Conservation (phyloP, 1,284 basidiomycete species). For the Xanthoconium separans region DNA sequence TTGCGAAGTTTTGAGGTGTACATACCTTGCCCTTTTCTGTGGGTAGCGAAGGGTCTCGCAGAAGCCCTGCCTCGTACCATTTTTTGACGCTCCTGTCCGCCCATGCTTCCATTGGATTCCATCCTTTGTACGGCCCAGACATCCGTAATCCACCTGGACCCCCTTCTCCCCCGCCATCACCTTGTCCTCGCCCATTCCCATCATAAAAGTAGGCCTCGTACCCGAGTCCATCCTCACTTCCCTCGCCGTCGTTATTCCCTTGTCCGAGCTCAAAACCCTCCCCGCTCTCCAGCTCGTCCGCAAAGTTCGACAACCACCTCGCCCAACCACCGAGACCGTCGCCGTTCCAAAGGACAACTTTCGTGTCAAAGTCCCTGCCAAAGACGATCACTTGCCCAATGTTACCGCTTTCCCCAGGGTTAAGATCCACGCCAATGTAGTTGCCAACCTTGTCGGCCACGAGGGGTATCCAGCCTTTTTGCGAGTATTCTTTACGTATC, state of each 20-base stretch:
- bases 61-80: slow-evolving; percentile 79
- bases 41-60: slow-evolving; percentile 45
- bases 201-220: slow-evolving; percentile 87
- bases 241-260: slow-evolving; percentile 50
- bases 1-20: slow-evolving; percentile 26
- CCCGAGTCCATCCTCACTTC: slow-evolving; percentile 79
- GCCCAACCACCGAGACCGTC: slow-evolving; percentile 95
- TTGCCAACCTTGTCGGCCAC: slow-evolving; percentile 93
- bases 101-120: slow-evolving; percentile 89
- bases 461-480: slow-evolving; percentile 95
- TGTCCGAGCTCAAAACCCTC: slow-evolving; percentile 82
- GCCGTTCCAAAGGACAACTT: slow-evolving; percentile 91
- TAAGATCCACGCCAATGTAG: slow-evolving; percentile 95
- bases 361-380: slow-evolving; percentile 96
- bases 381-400: slow-evolving; percentile 96
- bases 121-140: slow-evolving; percentile 83
- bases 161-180: slow-evolving; percentile 72
- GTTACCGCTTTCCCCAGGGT: slow-evolving; percentile 74
- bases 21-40: slow-evolving; percentile 56
- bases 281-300: slow-evolving; percentile 89
- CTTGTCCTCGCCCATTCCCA: slow-evolving; percentile 69
- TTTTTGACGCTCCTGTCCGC: slow-evolving; percentile 82
- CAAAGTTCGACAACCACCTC: slow-evolving; percentile 90
- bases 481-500: slow-evolving; percentile 89
- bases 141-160: slow-evolving; percentile 67